Percentiles rank a stretch among this genome's conserved stretches.
Evolutionary conservation across 345 rosid genomes (phyloP).

Genomic region (Cardamine occulta): DNA sequence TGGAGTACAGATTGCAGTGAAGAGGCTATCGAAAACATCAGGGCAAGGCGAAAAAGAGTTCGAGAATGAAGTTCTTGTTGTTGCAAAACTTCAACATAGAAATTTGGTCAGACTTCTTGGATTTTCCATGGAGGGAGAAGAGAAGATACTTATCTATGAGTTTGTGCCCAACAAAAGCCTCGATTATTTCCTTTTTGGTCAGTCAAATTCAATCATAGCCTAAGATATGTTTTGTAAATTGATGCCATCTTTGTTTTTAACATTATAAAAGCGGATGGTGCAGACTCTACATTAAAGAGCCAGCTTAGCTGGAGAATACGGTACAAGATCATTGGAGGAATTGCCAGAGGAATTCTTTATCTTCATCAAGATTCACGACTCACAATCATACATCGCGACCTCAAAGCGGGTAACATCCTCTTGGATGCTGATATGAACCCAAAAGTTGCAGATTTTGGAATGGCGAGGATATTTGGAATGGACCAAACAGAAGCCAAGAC

Average conservation of each 20-base stretch:
- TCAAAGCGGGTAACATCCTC: slow-evolving; percentile 50
- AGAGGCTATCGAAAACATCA: not conserved
- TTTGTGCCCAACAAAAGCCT: slow-evolving; percentile 49
- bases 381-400: slow-evolving; percentile 51
- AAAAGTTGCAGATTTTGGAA: slow-evolving; percentile 53
- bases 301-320: slow-evolving; percentile 45
- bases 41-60: not conserved
- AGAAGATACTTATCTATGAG: slow-evolving; percentile 59
- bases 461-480: slow-evolving; percentile 48
- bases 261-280: not conserved
- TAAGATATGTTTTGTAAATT: not conserved
- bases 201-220: not conserved
- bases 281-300: slow-evolving; percentile 34
- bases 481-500: slow-evolving; percentile 51
- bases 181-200: slow-evolving; percentile 48
- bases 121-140: slow-evolving; percentile 54
- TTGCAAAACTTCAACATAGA: not conserved
- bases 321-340: slow-evolving; percentile 49
- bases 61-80: not conserved
- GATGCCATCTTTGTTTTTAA: not conserved
- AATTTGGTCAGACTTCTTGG: slow-evolving; percentile 39
- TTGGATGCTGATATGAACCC: slow-evolving; percentile 52
- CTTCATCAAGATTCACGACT: slow-evolving; percentile 57
- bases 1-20: not conserved
- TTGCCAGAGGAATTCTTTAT: slow-evolving; percentile 48